These are phyloP conservation scores for Salicornia ramosissima DNA, from an alignment of 148 eudicot genomes.

Conservation along the genomic window DNA sequence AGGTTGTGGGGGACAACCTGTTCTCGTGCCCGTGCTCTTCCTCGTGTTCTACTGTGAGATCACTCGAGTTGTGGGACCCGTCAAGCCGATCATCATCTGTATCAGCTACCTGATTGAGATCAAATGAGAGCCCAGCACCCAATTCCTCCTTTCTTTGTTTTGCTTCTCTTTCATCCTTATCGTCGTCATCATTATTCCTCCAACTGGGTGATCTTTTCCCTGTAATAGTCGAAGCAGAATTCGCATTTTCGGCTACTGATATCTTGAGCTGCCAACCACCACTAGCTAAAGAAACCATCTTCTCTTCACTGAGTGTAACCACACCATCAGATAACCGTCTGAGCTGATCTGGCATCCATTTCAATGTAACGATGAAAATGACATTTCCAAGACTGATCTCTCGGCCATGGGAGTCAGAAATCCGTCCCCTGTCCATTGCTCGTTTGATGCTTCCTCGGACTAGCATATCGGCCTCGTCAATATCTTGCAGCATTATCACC, in stretches of 20 bases:
- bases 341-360: conserved; percentile 37
- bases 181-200: conserved; percentile 39
- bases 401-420: conserved; percentile 83
- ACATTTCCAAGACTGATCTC: conserved; percentile 87
- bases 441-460: conserved; percentile 69
- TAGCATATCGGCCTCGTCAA: conserved; percentile 70
- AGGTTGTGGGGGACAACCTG: conserved; percentile 38
- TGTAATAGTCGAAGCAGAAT: background rate
- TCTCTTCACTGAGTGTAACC: conserved; percentile 48
- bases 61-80: conserved; percentile 73
- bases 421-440: conserved; percentile 82
- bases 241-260: conserved; percentile 40
- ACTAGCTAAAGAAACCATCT: conserved; percentile 43
- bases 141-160: conserved; percentile 56
- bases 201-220: conserved; percentile 57
- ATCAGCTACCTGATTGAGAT: conserved; percentile 63
- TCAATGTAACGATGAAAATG: conserved; percentile 60
- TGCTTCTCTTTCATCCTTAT: conserved; percentile 33
- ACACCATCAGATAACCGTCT: conserved; percentile 21
- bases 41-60: conserved; percentile 73
- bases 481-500: conserved; percentile 77
- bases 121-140: conserved; percentile 42
- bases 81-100: conserved; percentile 55
- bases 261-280: conserved; percentile 74
- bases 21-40: conserved; percentile 40